Percentiles rank a stretch among this genome's conserved stretches.
phyloP scores from a whole-genome alignment of 179 eudicot species.

The Gypsophila paniculata region DNA sequence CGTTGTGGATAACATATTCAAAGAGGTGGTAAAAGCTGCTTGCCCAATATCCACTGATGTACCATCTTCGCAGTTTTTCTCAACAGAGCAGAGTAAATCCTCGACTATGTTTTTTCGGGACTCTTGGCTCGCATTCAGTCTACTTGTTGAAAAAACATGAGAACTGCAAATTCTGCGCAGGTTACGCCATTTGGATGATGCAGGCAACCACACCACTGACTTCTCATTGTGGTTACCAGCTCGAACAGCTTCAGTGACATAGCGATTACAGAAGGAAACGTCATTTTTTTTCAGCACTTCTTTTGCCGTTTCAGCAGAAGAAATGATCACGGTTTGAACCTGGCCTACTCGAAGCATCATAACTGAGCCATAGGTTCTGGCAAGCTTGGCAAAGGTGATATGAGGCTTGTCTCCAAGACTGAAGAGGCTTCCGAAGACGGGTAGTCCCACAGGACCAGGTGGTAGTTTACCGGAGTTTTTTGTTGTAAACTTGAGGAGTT shows the following conservation, averaged over 20 bases:
- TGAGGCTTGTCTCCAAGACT: background rate
- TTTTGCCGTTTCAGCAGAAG: background rate
- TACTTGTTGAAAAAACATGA: background rate
- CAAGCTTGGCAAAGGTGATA: background rate
- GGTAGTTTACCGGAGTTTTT: background rate
- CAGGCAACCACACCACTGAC: background rate
- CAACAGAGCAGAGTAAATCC: background rate
- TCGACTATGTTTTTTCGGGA: background rate
- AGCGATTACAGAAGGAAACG: background rate
- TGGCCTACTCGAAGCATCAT: background rate
- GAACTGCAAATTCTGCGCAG: background rate
- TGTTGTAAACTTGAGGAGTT: background rate
- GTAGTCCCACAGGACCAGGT: background rate
- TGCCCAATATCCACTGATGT: background rate
- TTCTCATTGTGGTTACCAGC: background rate
- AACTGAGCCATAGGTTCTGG: background rate
- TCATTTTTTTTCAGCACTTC: background rate
- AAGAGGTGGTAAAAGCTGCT: background rate
- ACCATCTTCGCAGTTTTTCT: background rate
- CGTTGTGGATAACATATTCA: background rate
- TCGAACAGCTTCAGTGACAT: background rate
- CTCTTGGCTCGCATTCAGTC: background rate
- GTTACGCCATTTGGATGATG: background rate
- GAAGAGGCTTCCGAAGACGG: conserved; percentile 1
- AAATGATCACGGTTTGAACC: background rate